These are phyloP conservation scores for Saraca asoca DNA, from an alignment of 331 rosid species.

Conservation along the genomic window DNA sequence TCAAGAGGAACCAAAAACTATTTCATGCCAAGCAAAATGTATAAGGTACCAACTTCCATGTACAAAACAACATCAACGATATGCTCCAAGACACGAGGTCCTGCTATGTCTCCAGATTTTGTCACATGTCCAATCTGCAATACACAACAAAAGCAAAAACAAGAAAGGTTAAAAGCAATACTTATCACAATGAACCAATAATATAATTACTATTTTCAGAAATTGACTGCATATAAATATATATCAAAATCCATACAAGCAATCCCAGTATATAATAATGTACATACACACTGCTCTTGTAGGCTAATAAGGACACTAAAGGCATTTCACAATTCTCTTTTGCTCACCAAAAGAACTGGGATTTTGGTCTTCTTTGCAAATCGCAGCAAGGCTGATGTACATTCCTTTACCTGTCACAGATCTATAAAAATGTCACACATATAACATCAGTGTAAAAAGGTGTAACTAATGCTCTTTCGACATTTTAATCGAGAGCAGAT, in stretches of 20 bases:
- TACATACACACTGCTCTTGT: conserved; percentile 1
- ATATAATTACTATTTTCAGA: too few relatives aligned
- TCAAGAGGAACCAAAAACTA: background rate
- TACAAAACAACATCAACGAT: conserved; percentile 89
- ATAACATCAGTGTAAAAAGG: conserved; percentile 22
- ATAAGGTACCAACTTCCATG: conserved; percentile 84
- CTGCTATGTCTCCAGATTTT: conserved; percentile 92
- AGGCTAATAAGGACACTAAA: conserved; percentile 10
- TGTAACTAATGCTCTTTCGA: conserved; percentile 14
- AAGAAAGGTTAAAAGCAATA: background rate
- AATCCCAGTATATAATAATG: background rate
- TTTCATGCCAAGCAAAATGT: conserved; percentile 23
- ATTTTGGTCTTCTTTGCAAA: conserved; percentile 79
- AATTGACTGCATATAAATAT: too few relatives aligned
- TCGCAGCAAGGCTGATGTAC: conserved; percentile 80
- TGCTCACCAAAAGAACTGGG: conserved; percentile 78
- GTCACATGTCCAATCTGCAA: conserved; percentile 90
- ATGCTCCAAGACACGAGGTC: conserved; percentile 94
- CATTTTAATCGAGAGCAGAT: conserved; percentile 20
- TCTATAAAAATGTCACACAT: conserved; percentile 33
- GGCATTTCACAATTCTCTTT: background rate
- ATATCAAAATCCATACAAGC: conserved; percentile 21
- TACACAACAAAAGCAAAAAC: conserved; percentile 17
- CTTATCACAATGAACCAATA: too few relatives aligned
- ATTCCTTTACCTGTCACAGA: conserved; percentile 81